A percentile compares a stretch with the other conserved stretches of the same genome.
Evolutionary conservation across 192 early-diverging fungal species (phyloP).

Genomic region (Coemansia sp.): DNA sequence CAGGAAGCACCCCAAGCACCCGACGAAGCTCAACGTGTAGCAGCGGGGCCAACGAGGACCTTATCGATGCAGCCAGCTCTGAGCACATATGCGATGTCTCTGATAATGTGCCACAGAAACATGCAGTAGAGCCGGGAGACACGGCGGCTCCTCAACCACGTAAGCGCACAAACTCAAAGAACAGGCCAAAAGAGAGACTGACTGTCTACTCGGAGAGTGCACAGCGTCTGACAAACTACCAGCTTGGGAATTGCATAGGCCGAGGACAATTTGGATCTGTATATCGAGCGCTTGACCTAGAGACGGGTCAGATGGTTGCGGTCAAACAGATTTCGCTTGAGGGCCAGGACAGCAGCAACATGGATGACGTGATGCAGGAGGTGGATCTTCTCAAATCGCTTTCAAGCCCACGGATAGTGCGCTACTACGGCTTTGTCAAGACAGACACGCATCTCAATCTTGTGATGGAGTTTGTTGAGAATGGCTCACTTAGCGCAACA

Average conservation of each 20-base stretch:
- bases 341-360: constrained; percentile 62
- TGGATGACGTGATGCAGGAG: constrained; percentile 82
- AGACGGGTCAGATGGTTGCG: constrained; percentile 79
- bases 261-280: constrained; percentile 88
- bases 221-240: constrained; percentile 55
- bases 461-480: constrained; percentile 88
- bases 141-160: constrained; percentile 12
- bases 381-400: constrained; percentile 85
- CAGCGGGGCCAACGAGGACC: background rate
- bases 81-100: background rate
- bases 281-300: constrained; percentile 78
- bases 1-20: background rate
- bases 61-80: background rate
- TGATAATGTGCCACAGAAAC: background rate
- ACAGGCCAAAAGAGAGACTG: constrained; percentile 48
- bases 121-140: background rate
- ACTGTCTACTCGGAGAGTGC: constrained; percentile 45
- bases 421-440: constrained; percentile 79
- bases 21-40: background rate
- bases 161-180: constrained; percentile 26
- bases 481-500: constrained; percentile 85
- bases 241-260: constrained; percentile 87
- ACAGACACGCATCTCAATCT: constrained; percentile 73
- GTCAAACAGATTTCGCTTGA: constrained; percentile 82
- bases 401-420: constrained; percentile 79